These are phyloP conservation scores for Ceratocystis colombiana DNA, from an alignment of 2,329 filamentous ascomycete genomes.

Conservation along the genomic window DNA sequence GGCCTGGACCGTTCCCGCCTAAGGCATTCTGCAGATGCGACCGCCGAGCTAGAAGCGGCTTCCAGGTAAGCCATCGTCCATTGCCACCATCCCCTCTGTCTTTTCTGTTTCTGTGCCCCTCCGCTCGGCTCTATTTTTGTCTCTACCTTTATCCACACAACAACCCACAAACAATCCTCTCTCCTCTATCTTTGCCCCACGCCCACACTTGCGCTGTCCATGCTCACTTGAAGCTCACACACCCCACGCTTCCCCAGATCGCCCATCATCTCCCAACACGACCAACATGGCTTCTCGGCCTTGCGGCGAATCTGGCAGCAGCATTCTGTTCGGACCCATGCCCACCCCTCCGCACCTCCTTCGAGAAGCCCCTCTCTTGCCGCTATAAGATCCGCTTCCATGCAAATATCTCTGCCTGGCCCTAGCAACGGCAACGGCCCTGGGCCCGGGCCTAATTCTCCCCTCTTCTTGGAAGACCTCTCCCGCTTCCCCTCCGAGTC, in stretches of 20 bases:
- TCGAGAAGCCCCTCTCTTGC: conserved; percentile 50
- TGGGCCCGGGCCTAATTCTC: conserved; percentile 47
- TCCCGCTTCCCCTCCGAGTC: conserved; percentile 90
- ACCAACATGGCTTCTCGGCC: conserved; percentile 75
- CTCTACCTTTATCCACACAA: neutral
- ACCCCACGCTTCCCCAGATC: conserved; percentile 45
- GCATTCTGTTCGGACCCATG: conserved; percentile 55
- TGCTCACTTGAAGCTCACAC: neutral
- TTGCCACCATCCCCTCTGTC: neutral
- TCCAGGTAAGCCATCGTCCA: conserved; percentile 18
- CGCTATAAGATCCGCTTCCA: conserved; percentile 58
- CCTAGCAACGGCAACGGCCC: conserved; percentile 32
- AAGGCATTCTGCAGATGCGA: conserved; percentile 23
- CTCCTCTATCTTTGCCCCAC: neutral
- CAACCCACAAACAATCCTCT: neutral
- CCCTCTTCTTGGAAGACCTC: conserved; percentile 76
- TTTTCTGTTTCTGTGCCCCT: neutral
- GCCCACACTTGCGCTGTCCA: neutral
- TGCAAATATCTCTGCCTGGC: conserved; percentile 55
- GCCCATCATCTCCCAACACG: conserved; percentile 72
- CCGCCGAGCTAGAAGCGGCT: conserved; percentile 20
- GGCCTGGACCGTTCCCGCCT: conserved; percentile 19
- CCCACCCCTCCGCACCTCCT: conserved; percentile 54
- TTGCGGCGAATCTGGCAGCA: conserved; percentile 89
- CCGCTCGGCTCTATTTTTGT: neutral